Conservation (phyloP, 1,139 yeast species). For the Schizosaccharomyces versatilis region DNA sequence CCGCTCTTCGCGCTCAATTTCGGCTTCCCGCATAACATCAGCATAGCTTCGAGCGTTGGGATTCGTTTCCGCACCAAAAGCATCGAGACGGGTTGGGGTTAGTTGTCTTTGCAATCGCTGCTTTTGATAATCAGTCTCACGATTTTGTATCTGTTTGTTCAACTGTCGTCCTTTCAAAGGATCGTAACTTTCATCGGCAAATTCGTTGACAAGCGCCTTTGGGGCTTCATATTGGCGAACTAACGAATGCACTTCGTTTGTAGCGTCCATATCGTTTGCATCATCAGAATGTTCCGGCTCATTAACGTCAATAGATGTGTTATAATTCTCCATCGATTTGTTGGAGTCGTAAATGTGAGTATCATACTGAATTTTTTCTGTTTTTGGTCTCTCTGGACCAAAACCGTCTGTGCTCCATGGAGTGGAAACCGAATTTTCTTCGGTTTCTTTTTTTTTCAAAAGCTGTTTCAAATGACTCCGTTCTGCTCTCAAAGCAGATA, state of each 20-base stretch:
- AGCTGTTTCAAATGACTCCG: not conserved
- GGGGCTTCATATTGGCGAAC: constrained; percentile 19
- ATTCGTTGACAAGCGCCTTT: constrained; percentile 16
- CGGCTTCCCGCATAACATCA: constrained; percentile 17
- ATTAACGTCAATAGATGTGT: not conserved
- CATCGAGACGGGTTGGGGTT: constrained; percentile 14
- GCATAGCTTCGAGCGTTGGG: constrained; percentile 13
- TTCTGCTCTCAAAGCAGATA: not conserved
- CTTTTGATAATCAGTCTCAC: constrained; percentile 23
- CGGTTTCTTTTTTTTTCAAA: not conserved
- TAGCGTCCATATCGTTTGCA: not conserved
- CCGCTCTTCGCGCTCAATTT: constrained; percentile 19
- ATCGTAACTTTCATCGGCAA: constrained; percentile 18
- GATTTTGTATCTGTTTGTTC: constrained; percentile 20
- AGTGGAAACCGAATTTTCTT: not conserved
- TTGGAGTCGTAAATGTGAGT: not conserved
- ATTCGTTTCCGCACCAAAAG: constrained; percentile 13
- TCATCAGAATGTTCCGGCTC: not conserved
- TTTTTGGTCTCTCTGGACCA: not conserved
- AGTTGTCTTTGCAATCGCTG: constrained; percentile 21
- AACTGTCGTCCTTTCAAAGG: constrained; percentile 6
- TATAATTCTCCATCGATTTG: not conserved
- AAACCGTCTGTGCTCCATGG: not conserved
- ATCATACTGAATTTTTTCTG: not conserved
- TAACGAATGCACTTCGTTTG: not conserved